Evolutionary conservation across 2,329 filamentous ascomycete species (phyloP), one percentile per base, ranked within the genome.

Genomic region (Penicillium sp.): DNA sequence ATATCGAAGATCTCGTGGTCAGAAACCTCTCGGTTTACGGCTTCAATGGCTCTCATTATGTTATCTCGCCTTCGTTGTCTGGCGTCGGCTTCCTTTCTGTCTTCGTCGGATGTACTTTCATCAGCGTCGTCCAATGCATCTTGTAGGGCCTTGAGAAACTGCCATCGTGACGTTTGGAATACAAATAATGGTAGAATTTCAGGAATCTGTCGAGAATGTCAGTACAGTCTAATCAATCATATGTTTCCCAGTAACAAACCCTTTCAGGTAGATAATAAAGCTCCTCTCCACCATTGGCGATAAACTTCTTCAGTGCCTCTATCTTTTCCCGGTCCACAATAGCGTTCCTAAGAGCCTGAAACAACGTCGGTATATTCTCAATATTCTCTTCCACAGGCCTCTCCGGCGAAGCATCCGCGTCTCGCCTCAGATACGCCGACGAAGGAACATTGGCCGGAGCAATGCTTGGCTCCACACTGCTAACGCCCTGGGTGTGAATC

Each of bases 291-390:
- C 84, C 89, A 53, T 94, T 81, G 43, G 85, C 78, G n/a, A 97
- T 78, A 68, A 96, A 99, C 60, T 83, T 89, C 65, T 88, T 85
- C 21, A 97, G 81, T 0, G 88, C 87, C 60, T 93, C 87, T 58
- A 95, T 85, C 76, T 94, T 97, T 75, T 97, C 93, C 33, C 94
- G 84, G 68, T 99, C 94, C 63, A 99, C 90, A 7, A 86, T 82
- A 5, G 88, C 84, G 40, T 75, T 76, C 60, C 86, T 87, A 55
- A 99, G 72, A 2, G 83, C 81, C 21, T 73, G 75, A 76, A 96
- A 81, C 24, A 99, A 77, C 3, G 84, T 83, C 3, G 85, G 82
- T 18, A 91, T 82, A 65, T 90, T 83, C 4, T 76, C 77, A 51
- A 87, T 81, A 48, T 87, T 83, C 56, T 83, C 82, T 1, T 70